Evolutionary conservation across 2,329 filamentous ascomycete genomes (phyloP).

Genomic region (Monosporascus sp.): DNA sequence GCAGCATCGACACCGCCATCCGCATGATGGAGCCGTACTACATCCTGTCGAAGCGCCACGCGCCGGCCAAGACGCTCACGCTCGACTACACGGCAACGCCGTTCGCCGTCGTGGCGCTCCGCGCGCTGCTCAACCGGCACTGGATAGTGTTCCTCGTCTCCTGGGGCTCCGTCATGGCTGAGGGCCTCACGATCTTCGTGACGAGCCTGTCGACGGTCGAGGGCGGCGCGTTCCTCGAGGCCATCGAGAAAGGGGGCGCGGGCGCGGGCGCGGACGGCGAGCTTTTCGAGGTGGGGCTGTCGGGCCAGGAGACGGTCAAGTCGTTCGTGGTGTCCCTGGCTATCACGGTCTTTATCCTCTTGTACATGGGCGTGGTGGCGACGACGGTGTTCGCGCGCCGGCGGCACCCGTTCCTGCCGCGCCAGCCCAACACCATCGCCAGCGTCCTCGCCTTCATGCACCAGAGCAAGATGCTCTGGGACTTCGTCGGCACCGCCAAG

Average conservation of each 20-base stretch:
- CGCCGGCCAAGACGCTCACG: constrained; percentile 59
- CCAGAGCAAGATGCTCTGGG: constrained; percentile 73
- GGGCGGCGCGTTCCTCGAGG: constrained; percentile 52
- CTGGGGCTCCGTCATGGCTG: constrained; percentile 65
- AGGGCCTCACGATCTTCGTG: constrained; percentile 66
- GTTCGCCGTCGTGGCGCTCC: constrained; percentile 59
- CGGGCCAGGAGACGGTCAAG: constrained; percentile 53
- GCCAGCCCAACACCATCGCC: constrained; percentile 74
- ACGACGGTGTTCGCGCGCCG: constrained; percentile 56
- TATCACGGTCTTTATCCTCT: constrained; percentile 58
- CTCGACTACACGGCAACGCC: constrained; percentile 71
- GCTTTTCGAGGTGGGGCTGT: constrained; percentile 26
- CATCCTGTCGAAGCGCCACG: constrained; percentile 60
- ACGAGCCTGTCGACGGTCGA: constrained; percentile 61
- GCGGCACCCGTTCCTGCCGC: constrained; percentile 65
- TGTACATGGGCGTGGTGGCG: constrained; percentile 58
- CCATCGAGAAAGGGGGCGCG: constrained; percentile 13
- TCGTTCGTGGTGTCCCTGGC: constrained; percentile 64
- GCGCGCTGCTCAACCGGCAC: constrained; percentile 59
- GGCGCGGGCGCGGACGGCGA: constrained; percentile 13
- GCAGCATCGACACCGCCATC: constrained; percentile 61
- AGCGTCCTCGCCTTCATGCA: constrained; percentile 73
- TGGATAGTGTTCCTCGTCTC: constrained; percentile 63
- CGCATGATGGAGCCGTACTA: constrained; percentile 73
- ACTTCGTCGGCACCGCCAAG: constrained; percentile 67